Evolutionary conservation across 2,329 filamentous ascomycete species (phyloP).

Genomic region (Xylariales sp.): DNA sequence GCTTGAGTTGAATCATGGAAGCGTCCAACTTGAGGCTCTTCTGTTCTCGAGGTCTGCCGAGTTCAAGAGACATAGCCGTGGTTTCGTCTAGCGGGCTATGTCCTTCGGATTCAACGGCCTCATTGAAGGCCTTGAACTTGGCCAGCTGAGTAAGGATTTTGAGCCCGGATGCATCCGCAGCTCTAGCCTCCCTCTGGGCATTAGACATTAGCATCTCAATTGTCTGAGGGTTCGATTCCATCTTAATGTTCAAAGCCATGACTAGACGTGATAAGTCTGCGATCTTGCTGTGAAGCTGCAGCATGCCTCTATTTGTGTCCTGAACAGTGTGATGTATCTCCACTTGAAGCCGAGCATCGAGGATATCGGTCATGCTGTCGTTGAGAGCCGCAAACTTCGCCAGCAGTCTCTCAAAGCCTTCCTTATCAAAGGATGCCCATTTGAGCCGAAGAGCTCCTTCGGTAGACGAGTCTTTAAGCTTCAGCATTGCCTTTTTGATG

Average conservation of each 20-base stretch:
- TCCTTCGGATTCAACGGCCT: conserved; percentile 35
- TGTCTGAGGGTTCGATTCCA: conserved; percentile 25
- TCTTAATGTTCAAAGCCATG: conserved; percentile 39
- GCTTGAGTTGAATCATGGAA: conserved; percentile 29
- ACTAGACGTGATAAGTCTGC: conserved; percentile 41
- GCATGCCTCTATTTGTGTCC: conserved; percentile 41
- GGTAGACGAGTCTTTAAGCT: conserved; percentile 31
- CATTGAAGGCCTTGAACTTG: conserved; percentile 48
- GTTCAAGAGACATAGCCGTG: conserved; percentile 33
- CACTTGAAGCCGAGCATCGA: conserved; percentile 41
- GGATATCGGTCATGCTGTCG: conserved; percentile 43
- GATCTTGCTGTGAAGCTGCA: conserved; percentile 43
- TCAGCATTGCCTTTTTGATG: conserved; percentile 39
- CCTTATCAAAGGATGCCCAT: conserved; percentile 43
- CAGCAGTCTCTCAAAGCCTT: conserved; percentile 39
- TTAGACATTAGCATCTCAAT: conserved; percentile 27
- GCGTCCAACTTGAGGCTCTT: conserved; percentile 30
- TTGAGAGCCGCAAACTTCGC: conserved; percentile 40
- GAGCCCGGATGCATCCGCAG: conserved; percentile 35
- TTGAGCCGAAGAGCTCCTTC: conserved; percentile 29
- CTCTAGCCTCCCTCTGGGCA: conserved; percentile 22
- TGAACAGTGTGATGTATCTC: conserved; percentile 44
- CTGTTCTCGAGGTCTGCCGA: conserved; percentile 29
- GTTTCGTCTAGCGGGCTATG: conserved; percentile 29
- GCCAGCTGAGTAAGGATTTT: conserved; percentile 38